These are phyloP conservation scores for Aquilaria yunnanensis DNA, from an alignment of 345 rosid genomes.

Conservation along the genomic window DNA sequence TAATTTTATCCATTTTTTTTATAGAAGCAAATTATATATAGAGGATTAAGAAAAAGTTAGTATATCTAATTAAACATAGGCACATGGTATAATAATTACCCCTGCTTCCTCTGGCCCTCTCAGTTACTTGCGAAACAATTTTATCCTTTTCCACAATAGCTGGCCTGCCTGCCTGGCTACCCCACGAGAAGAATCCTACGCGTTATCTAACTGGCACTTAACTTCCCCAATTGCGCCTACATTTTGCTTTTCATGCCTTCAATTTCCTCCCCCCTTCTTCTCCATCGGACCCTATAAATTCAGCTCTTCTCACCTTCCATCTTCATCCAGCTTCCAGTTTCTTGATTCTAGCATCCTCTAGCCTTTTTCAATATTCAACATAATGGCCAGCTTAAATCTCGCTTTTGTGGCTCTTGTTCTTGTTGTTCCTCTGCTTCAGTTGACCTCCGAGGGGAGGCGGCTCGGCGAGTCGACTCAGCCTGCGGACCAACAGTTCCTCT, in stretches of 20 bases:
- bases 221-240: background rate
- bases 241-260: background rate
- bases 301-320: background rate
- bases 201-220: too few relatives aligned
- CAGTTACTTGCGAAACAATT: too few relatives aligned
- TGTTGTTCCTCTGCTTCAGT: conserved; percentile 11
- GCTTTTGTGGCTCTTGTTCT: conserved; percentile 8
- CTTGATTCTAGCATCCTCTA: background rate
- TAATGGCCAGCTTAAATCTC: conserved; percentile 7
- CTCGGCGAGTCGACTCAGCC: conserved; percentile 21
- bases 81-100: too few relatives aligned
- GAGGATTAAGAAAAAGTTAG: too few relatives aligned
- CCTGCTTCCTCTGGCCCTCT: too few relatives aligned
- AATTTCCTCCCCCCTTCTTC: background rate
- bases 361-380: background rate
- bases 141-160: too few relatives aligned
- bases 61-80: too few relatives aligned
- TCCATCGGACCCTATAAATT: too few relatives aligned
- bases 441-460: conserved; percentile 21
- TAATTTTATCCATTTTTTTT: too few relatives aligned
- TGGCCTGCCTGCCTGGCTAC: too few relatives aligned
- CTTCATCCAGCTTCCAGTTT: background rate
- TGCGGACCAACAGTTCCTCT: conserved; percentile 16
- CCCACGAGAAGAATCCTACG: too few relatives aligned
- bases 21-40: too few relatives aligned